phyloP scores from a whole-genome alignment of 306 rosid species.

The Dryas drummondii region DNA sequence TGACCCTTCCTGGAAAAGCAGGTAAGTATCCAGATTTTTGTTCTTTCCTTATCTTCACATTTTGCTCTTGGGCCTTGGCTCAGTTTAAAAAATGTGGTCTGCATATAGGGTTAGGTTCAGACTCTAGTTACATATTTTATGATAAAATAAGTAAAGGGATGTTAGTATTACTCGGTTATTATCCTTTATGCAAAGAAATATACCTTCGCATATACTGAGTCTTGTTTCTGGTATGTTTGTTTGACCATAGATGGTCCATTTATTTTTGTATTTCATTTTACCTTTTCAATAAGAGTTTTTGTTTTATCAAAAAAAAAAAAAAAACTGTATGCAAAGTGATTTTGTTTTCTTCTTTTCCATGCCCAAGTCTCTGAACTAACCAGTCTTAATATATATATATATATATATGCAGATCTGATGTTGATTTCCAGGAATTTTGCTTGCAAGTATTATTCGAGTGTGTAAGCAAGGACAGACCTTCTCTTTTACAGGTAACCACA shows the following conservation, averaged over 20 bases:
- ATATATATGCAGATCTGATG: constrained; percentile 65
- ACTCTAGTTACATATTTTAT: not conserved
- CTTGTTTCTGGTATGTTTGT: too few relatives aligned
- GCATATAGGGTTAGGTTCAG: not conserved
- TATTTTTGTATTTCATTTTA: not conserved
- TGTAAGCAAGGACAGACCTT: constrained; percentile 96
- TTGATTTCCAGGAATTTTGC: constrained; percentile 96
- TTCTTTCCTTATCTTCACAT: not conserved
- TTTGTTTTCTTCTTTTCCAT: not conserved
- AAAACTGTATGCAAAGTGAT: too few relatives aligned
- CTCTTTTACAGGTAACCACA: constrained; percentile 80
- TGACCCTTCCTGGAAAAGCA: constrained; percentile 78
- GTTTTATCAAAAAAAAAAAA: not conserved
- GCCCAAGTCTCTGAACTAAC: constrained; percentile 4
- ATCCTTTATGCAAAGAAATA: too few relatives aligned
- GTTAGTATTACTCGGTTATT: too few relatives aligned
- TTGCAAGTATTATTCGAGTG: constrained; percentile 98
- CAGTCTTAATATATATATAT: constrained; percentile 7
- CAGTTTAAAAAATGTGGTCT: not conserved
- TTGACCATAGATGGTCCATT: not conserved
- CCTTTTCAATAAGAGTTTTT: not conserved
- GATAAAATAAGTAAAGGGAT: too few relatives aligned
- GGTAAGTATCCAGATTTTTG: constrained; percentile 38
- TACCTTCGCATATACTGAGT: too few relatives aligned
- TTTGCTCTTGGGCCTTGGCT: not conserved